Evolutionary conservation across 2,329 filamentous ascomycete genomes (phyloP), one percentile per base, ranked within the genome.

Genomic region (Aspergillus jensenii): DNA sequence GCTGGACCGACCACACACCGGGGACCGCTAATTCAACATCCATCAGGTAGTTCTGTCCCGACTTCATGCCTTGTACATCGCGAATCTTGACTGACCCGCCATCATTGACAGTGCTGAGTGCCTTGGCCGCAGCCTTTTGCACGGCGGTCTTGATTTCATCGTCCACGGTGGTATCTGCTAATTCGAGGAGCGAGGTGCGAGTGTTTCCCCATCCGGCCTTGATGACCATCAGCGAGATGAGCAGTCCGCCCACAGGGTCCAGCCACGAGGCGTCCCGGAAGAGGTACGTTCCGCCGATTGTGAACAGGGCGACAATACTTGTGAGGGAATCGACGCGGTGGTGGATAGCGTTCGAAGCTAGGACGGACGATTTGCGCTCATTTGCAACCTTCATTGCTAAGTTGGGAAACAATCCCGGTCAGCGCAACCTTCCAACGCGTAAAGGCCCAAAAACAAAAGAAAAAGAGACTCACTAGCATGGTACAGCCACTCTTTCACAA

Each of bases 401-500:
- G 50, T 51, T 59, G 66, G 14, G 23, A 11, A 15, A 43, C 1
- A 33, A 12, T 17, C 6, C 17, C 4, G 45, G 31, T 56, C 35
- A 51, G 54, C 27, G n/a, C 25, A 21, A 23, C 4, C 33, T 27
- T 11, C 27, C 27, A 31, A 31, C 27, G 9, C 9, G 9, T 31
- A 31, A 31, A 8, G 27, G 8, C 27, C 9, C n/a, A 5, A 45
- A 17, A 44, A 44, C 1, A 31, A 21, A 50, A 37, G 14, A 37
- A 14, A 9, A n/a, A 39, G 11, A n/a, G 41, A 85, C 90, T 81
- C 86, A 95, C 93, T 99, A 63, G 93, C 91, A 80, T 90, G 88
- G 73, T 98, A 99, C 25, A 99, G 81, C 91, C 93, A 99, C 76
- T 99, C 95, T 78, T 99, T 99, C 68, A 98, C 81, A 25, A 91